These are phyloP conservation scores for Fusarium annulatum DNA, from an alignment of 2,329 filamentous ascomycete species.

Conservation along the genomic window DNA sequence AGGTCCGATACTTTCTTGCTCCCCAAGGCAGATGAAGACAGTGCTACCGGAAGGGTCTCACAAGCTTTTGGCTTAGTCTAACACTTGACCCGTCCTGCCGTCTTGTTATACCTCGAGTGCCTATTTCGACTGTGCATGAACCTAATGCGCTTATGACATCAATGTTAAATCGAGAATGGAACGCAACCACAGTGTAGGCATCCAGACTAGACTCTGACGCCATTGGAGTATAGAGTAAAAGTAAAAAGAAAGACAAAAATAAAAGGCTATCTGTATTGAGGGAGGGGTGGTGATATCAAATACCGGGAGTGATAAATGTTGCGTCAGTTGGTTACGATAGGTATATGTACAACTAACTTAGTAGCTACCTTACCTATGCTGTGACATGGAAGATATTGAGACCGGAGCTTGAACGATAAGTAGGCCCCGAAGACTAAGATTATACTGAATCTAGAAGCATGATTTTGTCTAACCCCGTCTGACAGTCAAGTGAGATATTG, in stretches of 20 bases:
- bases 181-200: neutral
- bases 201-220: conserved; percentile 11
- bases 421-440: neutral
- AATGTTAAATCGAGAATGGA: conserved; percentile 10
- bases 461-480: neutral
- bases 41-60: neutral
- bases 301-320: neutral
- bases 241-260: neutral
- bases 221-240: neutral
- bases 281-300: conserved; percentile 6
- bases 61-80: neutral
- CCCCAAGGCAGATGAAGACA: neutral
- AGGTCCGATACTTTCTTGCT: neutral
- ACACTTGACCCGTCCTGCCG: neutral
- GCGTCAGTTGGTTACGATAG: neutral
- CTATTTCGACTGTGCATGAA: neutral
- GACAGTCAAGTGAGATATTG: neutral
- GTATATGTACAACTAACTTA: neutral
- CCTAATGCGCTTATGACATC: neutral
- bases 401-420: neutral
- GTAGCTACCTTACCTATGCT: neutral
- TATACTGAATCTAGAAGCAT: neutral
- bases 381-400: neutral
- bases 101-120: neutral
- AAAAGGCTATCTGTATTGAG: neutral